Evolutionary conservation across 352 stramenopile species (phyloP), one percentile per base, ranked within the genome.

Genomic region (Pythium chondricola): DNA sequence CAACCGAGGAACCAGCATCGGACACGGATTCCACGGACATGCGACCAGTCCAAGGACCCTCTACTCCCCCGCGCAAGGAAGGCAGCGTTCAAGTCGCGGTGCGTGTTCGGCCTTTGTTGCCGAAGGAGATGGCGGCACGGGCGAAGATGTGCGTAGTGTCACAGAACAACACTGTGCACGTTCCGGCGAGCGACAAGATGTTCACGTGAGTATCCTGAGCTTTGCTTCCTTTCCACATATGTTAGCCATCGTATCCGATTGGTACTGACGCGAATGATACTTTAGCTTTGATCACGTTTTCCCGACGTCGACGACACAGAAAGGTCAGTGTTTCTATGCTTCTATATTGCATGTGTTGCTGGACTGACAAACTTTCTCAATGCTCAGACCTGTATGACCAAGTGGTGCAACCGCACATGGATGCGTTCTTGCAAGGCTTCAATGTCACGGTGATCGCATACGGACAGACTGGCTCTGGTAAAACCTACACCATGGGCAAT

Each of bases 401-500:
- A 47, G 76, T 75, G 17, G 54, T 94, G 36, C 56, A 87, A 48
- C 81, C 83, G n/a, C 73, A 82, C 53, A 76, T 94, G 63, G 63
- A 80, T 21, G 83, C 80, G 9, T 94, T 94, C 48, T 48, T 94
- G 8, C 81, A 93, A 65, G 83, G 83, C n/a, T 94, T 92, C 59
- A 94, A 94, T 43, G 83, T 90, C 26, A 94, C 83, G 1, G 77
- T 94, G 11, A 85, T 95, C 16, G 83, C 80, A 3, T 95, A 95
- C 36, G 83, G 83, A 11, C 83, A 95, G 41, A 95, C 83, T 6
- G 83, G 81, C 0, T 89, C 81, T 0, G 83, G 83, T 27, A 94
- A 94, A 52, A 92, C 83, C 8, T 81, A 84, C 48, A 93, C 83
- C 0, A 91, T 94, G 74, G 83, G 81, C 1, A 95, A 90, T 48